phyloP scores from a whole-genome alignment of 306 rosid genomes.

The Fragaria iinumae region DNA sequence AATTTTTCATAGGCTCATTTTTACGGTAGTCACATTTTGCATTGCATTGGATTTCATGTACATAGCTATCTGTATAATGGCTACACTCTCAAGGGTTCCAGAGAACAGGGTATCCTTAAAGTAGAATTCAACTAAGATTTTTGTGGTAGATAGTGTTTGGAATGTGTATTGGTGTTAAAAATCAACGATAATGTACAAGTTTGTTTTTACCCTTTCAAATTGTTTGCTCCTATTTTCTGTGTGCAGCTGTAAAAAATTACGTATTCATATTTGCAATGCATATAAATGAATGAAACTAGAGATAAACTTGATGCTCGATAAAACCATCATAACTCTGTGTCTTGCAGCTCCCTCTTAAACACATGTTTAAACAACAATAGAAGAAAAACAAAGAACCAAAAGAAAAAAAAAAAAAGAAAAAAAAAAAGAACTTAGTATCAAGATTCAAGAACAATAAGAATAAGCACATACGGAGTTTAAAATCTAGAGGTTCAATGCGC shows the following conservation, averaged over 20 bases:
- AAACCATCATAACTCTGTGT: neutral
- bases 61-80: constrained; percentile 4
- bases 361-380: neutral
- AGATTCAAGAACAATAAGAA: neutral
- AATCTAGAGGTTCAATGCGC: neutral
- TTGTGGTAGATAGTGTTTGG: constrained; percentile 1
- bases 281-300: neutral
- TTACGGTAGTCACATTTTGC: neutral
- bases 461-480: neutral
- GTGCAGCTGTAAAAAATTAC: neutral
- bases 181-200: neutral
- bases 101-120: neutral
- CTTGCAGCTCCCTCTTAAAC: neutral
- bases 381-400: neutral
- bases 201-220: neutral
- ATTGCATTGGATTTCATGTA: neutral
- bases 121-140: neutral
- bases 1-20: neutral
- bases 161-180: neutral
- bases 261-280: neutral
- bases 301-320: neutral
- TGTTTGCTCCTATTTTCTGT: neutral
- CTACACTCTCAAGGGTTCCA: neutral
- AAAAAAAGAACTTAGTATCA: neutral
- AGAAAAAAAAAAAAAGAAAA: neutral